Evolutionary conservation across 371 early-diverging fungal species (phyloP), one percentile per base, ranked within the genome.

Genomic region (Homolaphlyctis polyrhiza): DNA sequence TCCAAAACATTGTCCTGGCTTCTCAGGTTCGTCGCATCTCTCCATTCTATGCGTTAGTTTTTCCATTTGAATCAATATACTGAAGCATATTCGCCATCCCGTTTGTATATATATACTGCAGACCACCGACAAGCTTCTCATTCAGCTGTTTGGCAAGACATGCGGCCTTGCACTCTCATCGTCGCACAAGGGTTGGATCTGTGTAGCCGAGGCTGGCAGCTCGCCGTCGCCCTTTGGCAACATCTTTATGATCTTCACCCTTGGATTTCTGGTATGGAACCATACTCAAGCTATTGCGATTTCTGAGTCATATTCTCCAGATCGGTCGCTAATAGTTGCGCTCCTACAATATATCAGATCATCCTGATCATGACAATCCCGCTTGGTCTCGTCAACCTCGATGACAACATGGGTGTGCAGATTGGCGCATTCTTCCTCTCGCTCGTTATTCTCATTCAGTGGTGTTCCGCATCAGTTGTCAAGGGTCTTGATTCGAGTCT

Each of bases 351-450:
- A n/a, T n/a, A n/a, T n/a, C 60, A 67, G 68, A 11, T 77, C 25
- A 66, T 68, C 23, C 23, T 71, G 16, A 29, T 72, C 29, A 34
- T 74, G 23, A 47, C 61, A 21, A 62, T 72, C 33, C 79, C 79
- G 0, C 52, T 75, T n/a, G 74, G 75, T n/a, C 50, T 76, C 47
- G 35, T 70, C 18, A 71, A 80, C 33, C 64, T 81, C 28, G 71
- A 72, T 39, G 77, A 78, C 47, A 81, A 78, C 62, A 66, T 81
- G 43, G 45, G 62, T 13, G 48, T 75, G 21, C 82, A 81, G 64
- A 65, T 76, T 33, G 69, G 76, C 8, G 70, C 77, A 11, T 75
- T 81, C 57, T 28, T 64, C 34, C 29, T 79, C 5, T 66, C 75
- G 25, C 35, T 76, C n/a, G 33, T 73, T 23, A 75, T 82, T 34